Evolutionary conservation across 2,329 filamentous ascomycete genomes (phyloP).

Genomic region (Lojkania enalia): DNA sequence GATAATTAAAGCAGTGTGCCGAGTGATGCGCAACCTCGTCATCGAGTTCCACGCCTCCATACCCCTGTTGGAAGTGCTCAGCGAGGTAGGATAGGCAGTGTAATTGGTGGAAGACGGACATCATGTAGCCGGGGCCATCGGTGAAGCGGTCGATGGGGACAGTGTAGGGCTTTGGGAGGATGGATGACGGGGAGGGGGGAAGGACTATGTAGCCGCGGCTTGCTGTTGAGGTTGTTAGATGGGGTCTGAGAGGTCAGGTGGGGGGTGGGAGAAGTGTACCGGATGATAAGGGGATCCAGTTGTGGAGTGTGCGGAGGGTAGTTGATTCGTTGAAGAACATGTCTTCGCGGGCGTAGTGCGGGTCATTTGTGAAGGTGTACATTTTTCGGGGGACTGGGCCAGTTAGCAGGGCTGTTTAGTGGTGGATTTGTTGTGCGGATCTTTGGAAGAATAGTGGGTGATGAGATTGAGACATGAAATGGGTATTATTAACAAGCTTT

Average conservation of each 20-base stretch:
- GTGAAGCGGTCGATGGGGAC: constrained; percentile 22
- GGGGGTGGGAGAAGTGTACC: constrained; percentile 9
- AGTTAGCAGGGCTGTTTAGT: neutral
- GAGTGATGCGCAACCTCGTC: constrained; percentile 27
- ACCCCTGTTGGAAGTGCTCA: constrained; percentile 26
- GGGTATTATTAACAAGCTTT: too few relatives aligned
- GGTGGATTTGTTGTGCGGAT: neutral
- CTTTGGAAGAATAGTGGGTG: neutral
- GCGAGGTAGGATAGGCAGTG: constrained; percentile 31
- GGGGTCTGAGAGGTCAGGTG: neutral
- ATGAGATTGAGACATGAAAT: neutral
- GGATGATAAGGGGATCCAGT: constrained; percentile 27
- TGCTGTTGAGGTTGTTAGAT: constrained; percentile 10
- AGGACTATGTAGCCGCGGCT: constrained; percentile 24
- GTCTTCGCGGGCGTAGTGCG: constrained; percentile 20
- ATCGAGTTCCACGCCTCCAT: constrained; percentile 17
- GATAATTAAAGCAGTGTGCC: constrained; percentile 33
- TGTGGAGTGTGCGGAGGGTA: constrained; percentile 25
- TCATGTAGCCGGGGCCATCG: constrained; percentile 27
- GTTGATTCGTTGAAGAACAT: constrained; percentile 29
- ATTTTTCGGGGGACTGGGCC: constrained; percentile 24
- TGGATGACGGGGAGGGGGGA: constrained; percentile 9
- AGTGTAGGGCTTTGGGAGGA: constrained; percentile 24
- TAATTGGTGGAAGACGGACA: constrained; percentile 31
- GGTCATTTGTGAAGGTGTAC: constrained; percentile 24